Base-by-base conservation (phyloP, 495 filamentous ascomycete genomes). In the Podospora didyma region DNA sequence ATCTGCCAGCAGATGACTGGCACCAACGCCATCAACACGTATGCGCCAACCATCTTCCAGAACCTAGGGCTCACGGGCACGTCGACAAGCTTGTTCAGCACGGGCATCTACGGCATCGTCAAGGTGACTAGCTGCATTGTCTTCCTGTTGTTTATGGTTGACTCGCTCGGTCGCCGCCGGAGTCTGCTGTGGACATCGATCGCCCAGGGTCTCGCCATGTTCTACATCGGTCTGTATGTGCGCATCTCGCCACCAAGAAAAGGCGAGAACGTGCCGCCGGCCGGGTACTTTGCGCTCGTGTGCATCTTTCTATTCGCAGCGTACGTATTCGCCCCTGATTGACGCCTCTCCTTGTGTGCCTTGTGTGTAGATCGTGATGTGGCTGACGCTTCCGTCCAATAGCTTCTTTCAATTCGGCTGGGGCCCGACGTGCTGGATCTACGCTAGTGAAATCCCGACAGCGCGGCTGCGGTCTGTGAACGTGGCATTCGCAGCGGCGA, bases 351-450 rank as follows among this genome's bases (percentile, higher is more conserved):
- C 39, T 35, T 23, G 10, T 31, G 3, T 26, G 20, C 3, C 23
- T 46, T 2, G 16, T 35, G 6, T 28, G 21, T 24, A 19, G 16
- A 46, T n/a, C 35, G 14, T 20, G 9, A 31, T n/a, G 9, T 31
- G 26, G 26, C 26, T 31, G 26, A 31, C 26, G 26, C 48, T 46
- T 1, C 14, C 39, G 2, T 34, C 17, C 22, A 41, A 35, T 49
- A 71, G 69, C 2, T 87, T 87, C 75, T 89, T 89, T 76, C 86
- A 89, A 53, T 88, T 89, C 65, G 86, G 87, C 41, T 90, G 87
- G 87, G 88, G 88, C 0, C 88, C 88, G 0, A 83, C 86, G 23
- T 89, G 86, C 69, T 90, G 87, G 89, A 89, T 88, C 53, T 87
- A 86, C 60, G 82, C 88, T 37, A 80, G 78, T 11, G 86, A 91